Evolutionary conservation across 495 filamentous ascomycete genomes (phyloP).

Genomic region (Parathielavia hyrcaniae): DNA sequence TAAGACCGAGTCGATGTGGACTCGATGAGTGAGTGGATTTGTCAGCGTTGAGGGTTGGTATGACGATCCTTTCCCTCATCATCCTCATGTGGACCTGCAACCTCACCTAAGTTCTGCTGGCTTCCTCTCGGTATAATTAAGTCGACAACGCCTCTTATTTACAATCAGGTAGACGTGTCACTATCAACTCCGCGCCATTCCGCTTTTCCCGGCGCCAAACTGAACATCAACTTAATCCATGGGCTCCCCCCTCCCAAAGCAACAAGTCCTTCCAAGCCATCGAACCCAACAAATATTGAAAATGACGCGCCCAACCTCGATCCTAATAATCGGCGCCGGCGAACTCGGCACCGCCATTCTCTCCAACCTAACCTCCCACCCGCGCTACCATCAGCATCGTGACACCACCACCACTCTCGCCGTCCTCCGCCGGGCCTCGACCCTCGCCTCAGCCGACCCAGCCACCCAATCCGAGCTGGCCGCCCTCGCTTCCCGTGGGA

Average conservation of each 20-base stretch:
- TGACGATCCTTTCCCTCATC: too few relatives aligned
- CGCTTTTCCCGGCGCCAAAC: too few relatives aligned
- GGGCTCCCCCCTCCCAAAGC: too few relatives aligned
- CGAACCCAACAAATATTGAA: too few relatives aligned
- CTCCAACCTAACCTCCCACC: conserved; percentile 40
- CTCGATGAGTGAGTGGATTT: neutral
- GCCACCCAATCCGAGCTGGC: conserved; percentile 23
- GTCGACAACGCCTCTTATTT: too few relatives aligned
- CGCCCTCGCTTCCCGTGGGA: conserved; percentile 29
- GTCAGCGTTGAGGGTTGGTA: neutral
- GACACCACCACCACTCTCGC: conserved; percentile 31
- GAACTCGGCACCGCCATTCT: conserved; percentile 55
- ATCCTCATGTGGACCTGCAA: too few relatives aligned
- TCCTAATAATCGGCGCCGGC: conserved; percentile 57
- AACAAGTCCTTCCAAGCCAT: neutral
- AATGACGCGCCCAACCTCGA: conserved; percentile 19
- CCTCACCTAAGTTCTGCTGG: too few relatives aligned
- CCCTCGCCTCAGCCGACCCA: conserved; percentile 35
- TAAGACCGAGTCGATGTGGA: too few relatives aligned
- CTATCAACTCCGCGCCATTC: neutral
- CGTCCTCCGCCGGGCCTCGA: conserved; percentile 46
- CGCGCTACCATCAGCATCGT: conserved; percentile 12
- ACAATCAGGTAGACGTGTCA: neutral
- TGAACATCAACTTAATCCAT: too few relatives aligned
- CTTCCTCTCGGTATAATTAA: too few relatives aligned